Percentiles rank a stretch among this genome's conserved stretches.
phyloP scores from a whole-genome alignment of 1,284 basidiomycete species.

The Irpex lacteus region DNA sequence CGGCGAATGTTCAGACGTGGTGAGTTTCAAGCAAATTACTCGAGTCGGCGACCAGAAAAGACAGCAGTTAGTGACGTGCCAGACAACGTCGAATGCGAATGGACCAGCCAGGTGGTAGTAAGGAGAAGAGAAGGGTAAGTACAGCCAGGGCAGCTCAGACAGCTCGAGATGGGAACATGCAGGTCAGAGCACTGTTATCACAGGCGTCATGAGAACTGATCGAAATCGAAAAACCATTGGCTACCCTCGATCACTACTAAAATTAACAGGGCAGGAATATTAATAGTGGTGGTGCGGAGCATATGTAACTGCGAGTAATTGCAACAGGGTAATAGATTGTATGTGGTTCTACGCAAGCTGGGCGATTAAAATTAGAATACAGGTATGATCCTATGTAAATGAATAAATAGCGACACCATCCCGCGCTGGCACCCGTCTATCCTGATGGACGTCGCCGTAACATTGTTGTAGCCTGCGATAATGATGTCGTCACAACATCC shows the following conservation, averaged over 20 bases:
- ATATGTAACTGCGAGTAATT: background rate
- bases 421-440: background rate
- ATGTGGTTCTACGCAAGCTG: background rate
- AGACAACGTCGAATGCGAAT: background rate
- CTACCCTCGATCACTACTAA: background rate
- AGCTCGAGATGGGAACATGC: background rate
- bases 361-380: conserved; percentile 2
- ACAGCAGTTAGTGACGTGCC: background rate
- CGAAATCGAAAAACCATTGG: background rate
- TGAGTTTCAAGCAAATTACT: background rate
- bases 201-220: background rate
- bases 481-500: background rate
- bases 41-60: background rate
- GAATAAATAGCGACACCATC: background rate
- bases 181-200: background rate
- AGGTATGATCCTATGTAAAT: conserved; percentile 6
- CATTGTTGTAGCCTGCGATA: conserved; percentile 2
- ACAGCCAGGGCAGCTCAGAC: background rate
- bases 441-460: conserved; percentile 13
- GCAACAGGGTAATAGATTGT: background rate
- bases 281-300: background rate
- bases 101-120: background rate
- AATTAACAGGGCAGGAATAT: background rate
- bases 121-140: background rate
- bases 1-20: background rate